A percentile compares a stretch with the other conserved stretches of the same genome.
These are phyloP conservation scores for Drechslerella dactyloides DNA, from an alignment of 2,329 filamentous ascomycete species.

Conservation along the genomic window DNA sequence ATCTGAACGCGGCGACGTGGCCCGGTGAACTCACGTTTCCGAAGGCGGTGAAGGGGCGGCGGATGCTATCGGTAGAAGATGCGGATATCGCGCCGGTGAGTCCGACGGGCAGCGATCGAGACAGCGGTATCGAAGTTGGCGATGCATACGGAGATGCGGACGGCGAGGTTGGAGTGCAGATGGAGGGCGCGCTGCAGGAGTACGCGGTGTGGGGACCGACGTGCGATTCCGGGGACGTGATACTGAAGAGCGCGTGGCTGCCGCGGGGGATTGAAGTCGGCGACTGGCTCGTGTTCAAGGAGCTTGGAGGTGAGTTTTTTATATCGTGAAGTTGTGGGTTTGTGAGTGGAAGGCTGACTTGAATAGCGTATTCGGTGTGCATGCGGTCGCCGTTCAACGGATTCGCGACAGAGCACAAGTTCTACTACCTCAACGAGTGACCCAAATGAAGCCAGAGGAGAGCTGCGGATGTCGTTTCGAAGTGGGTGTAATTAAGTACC, in stretches of 20 bases:
- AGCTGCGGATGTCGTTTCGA: too few species aligned
- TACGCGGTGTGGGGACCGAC: slow-evolving; percentile 43
- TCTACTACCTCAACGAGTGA: slow-evolving; percentile 33
- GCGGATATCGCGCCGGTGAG: background rate
- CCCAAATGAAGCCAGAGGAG: background rate
- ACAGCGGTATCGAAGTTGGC: slow-evolving; percentile 39
- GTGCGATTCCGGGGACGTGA: slow-evolving; percentile 36
- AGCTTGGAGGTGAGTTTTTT: slow-evolving; percentile 28
- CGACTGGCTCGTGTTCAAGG: slow-evolving; percentile 43
- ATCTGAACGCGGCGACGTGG: slow-evolving; percentile 36
- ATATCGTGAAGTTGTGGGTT: background rate
- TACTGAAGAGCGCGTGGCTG: slow-evolving; percentile 25
- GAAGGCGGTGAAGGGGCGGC: slow-evolving; percentile 18
- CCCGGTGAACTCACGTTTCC: slow-evolving; percentile 35
- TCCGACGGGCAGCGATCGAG: slow-evolving; percentile 34
- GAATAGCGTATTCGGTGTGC: slow-evolving; percentile 25
- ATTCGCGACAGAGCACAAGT: slow-evolving; percentile 19
- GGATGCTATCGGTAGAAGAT: background rate
- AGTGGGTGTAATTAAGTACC: too few species aligned
- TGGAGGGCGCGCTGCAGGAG: slow-evolving; percentile 21
- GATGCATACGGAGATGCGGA: background rate
- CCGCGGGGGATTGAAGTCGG: slow-evolving; percentile 33
- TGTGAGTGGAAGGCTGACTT: background rate
- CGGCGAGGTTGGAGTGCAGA: slow-evolving; percentile 3
- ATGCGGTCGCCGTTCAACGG: slow-evolving; percentile 38